Evolutionary conservation across 352 stramenopile species (phyloP).

Genomic region (Globisporangium perplexum): DNA sequence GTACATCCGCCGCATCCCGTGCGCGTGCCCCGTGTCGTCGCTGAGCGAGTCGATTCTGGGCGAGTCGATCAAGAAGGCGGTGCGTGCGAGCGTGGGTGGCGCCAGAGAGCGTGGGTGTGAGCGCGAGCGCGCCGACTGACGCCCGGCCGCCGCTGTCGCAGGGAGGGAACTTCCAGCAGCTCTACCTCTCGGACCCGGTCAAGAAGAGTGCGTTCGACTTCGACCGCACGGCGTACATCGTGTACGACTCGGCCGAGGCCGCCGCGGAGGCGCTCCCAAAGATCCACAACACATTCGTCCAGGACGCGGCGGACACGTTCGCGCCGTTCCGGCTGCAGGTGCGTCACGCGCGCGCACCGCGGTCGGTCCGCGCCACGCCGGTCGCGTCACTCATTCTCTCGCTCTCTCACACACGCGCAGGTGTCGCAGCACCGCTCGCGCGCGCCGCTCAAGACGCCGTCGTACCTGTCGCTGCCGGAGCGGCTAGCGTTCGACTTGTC

Average conservation of each 20-base stretch:
- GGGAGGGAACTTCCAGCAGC: conserved; percentile 66
- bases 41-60: conserved; percentile 63
- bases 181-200: conserved; percentile 77
- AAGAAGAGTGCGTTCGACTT: conserved; percentile 87
- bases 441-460: conserved; percentile 75
- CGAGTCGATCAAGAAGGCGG: conserved; percentile 79
- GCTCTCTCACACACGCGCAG: conserved; percentile 1
- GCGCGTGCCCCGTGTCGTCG: conserved; percentile 59
- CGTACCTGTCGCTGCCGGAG: conserved; percentile 68
- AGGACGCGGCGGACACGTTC: conserved; percentile 62
- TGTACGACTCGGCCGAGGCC: conserved; percentile 68
- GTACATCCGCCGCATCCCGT: conserved; percentile 78
- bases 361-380: too few species aligned
- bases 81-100: conserved; percentile 30
- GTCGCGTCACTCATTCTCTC: too few species aligned
- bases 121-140: background rate
- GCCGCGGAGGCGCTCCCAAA: conserved; percentile 71
- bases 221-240: conserved; percentile 80
- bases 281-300: conserved; percentile 84
- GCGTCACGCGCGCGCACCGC: background rate
- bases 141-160: conserved; percentile 15
- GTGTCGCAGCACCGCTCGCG: conserved; percentile 73
- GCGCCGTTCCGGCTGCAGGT: conserved; percentile 73
- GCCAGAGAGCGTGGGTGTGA: background rate
- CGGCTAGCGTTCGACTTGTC: conserved; percentile 55